A percentile compares a stretch with the other conserved stretches of the same genome.
phyloP scores from a whole-genome alignment of 1,284 basidiomycete species.

The Hymenochaete sp. region DNA sequence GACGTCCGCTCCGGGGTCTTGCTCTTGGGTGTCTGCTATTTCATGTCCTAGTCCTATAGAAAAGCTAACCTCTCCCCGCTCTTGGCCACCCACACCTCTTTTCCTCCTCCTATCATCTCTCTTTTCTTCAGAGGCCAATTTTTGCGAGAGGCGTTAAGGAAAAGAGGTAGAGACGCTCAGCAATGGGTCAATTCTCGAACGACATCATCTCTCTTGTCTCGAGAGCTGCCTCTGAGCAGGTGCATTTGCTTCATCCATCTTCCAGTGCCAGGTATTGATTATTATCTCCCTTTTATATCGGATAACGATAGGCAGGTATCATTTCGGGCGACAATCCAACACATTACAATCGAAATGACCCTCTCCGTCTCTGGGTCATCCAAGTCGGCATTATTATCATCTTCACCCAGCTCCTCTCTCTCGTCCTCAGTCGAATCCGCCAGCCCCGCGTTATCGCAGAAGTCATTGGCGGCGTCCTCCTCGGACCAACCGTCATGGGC shows the following conservation, averaged over 20 bases:
- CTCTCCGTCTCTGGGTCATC: constrained; percentile 78
- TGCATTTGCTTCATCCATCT: constrained; percentile 20
- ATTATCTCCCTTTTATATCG: neutral
- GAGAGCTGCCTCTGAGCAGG: constrained; percentile 43
- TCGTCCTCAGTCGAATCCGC: constrained; percentile 55
- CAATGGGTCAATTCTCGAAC: constrained; percentile 38
- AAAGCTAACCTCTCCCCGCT: too few species aligned
- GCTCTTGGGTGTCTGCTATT: too few species aligned
- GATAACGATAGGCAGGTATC: constrained; percentile 40
- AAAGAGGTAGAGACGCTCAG: too few species aligned
- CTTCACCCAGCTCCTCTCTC: constrained; percentile 64
- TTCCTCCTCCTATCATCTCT: too few species aligned
- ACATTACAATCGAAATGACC: constrained; percentile 51
- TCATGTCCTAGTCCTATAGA: too few species aligned
- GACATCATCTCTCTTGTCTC: constrained; percentile 28
- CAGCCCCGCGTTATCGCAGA: constrained; percentile 87
- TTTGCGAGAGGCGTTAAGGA: too few species aligned
- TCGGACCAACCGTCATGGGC: constrained; percentile 71
- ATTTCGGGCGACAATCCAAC: constrained; percentile 62
- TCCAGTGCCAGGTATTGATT: neutral
- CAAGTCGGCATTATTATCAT: constrained; percentile 69
- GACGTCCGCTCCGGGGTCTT: too few species aligned
- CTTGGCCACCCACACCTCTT: too few species aligned
- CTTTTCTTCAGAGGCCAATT: too few species aligned
- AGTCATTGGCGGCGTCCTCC: constrained; percentile 76